Conservation (phyloP, 768 basidiomycete species). For the Collybia nuda region DNA sequence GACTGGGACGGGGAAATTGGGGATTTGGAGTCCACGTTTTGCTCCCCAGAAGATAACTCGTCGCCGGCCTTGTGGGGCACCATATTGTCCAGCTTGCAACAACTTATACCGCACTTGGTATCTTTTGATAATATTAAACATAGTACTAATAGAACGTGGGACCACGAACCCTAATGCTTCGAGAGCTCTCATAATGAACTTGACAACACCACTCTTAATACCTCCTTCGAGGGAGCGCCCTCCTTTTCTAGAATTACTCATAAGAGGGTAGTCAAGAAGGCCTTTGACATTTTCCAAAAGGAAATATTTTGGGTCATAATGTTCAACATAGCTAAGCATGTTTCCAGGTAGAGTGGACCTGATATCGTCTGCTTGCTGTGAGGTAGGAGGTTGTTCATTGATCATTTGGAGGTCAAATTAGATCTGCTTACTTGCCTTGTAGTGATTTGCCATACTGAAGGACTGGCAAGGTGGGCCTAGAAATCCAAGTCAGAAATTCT, state of each 20-base stretch:
- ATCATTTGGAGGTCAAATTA: background rate
- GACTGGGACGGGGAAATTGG: conserved; percentile 64
- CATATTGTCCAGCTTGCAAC: conserved; percentile 71
- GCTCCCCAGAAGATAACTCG: conserved; percentile 73
- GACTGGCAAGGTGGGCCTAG: conserved; percentile 77
- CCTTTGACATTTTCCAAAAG: conserved; percentile 76
- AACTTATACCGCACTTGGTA: conserved; percentile 70
- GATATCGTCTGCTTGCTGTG: conserved; percentile 57
- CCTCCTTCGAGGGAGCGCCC: conserved; percentile 29
- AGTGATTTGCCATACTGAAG: conserved; percentile 65
- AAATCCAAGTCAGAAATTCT: background rate
- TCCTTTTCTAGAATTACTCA: conserved; percentile 27
- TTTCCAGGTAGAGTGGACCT: conserved; percentile 65
- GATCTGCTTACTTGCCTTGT: conserved; percentile 44
- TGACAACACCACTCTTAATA: conserved; percentile 59
- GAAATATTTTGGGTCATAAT: conserved; percentile 61
- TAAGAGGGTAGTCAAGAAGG: conserved; percentile 49
- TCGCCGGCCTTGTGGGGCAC: conserved; percentile 65
- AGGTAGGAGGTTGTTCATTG: background rate
- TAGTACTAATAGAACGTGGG: background rate
- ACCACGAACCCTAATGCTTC: conserved; percentile 59
- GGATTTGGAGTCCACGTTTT: conserved; percentile 53
- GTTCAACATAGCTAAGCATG: conserved; percentile 71
- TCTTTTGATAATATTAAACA: conserved; percentile 21
- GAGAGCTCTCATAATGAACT: conserved; percentile 61